Conservation (phyloP, 2,329 filamentous ascomycete species). For the Neofusicoccum kwambonambiense region DNA sequence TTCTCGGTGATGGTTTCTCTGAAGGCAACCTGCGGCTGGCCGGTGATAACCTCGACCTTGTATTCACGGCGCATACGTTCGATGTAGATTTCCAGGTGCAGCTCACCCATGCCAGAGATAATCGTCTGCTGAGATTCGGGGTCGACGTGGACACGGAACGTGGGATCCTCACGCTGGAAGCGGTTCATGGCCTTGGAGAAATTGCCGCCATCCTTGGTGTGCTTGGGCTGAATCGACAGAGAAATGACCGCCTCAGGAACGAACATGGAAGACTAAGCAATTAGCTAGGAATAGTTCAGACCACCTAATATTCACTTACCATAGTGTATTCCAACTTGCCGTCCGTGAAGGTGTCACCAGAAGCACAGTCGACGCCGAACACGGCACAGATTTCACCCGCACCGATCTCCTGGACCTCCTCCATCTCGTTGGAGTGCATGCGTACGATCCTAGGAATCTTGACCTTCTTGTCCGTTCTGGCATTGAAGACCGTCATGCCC, state of each 20-base stretch:
- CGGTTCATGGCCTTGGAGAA: constrained; percentile 99
- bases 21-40: constrained; percentile 94
- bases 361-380: constrained; percentile 96
- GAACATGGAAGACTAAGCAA: constrained; percentile 74
- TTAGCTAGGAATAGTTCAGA: not conserved
- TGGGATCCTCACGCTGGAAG: constrained; percentile 97
- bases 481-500: constrained; percentile 89
- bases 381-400: constrained; percentile 98
- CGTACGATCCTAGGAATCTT: constrained; percentile 95
- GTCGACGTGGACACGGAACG: constrained; percentile 93
- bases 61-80: constrained; percentile 97
- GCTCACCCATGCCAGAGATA: constrained; percentile 96
- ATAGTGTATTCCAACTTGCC: constrained; percentile 89
- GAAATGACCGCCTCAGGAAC: constrained; percentile 98
- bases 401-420: constrained; percentile 87
- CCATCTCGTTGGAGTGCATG: constrained; percentile 99
- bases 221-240: constrained; percentile 94
- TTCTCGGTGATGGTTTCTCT: constrained; percentile 83
- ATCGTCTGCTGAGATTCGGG: constrained; percentile 93
- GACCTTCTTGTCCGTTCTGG: constrained; percentile 90
- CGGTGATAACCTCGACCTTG: constrained; percentile 92
- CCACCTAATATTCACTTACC: constrained; percentile 39
- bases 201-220: constrained; percentile 84
- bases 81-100: constrained; percentile 96
- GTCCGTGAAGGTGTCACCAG: constrained; percentile 97